Evolutionary conservation across 2,329 filamentous ascomycete species (phyloP).

Genomic region (Orbilia blumenaviensis): DNA sequence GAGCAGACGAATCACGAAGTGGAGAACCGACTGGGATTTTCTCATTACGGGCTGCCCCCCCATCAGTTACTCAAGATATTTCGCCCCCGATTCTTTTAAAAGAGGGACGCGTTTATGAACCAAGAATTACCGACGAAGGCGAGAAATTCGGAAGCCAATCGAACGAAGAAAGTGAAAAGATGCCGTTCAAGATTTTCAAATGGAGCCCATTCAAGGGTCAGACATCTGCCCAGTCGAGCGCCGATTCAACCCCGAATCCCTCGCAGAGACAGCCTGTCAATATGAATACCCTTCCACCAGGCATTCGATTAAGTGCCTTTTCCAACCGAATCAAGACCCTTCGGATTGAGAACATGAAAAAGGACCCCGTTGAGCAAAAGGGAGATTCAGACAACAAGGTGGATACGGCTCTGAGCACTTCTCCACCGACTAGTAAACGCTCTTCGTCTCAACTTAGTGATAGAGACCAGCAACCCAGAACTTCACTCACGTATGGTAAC

Average conservation of each 20-base stretch:
- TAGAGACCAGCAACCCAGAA: not conserved
- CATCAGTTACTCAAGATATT: not conserved
- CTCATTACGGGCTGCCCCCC: not conserved
- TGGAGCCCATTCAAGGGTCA: not conserved
- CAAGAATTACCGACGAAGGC: not conserved
- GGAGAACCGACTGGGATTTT: conserved; percentile 21
- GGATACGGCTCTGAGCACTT: not conserved
- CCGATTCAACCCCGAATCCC: not conserved
- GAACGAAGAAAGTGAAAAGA: not conserved
- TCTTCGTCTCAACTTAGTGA: not conserved
- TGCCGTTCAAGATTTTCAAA: not conserved
- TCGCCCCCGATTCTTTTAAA: not conserved
- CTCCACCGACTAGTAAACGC: too few relatives aligned
- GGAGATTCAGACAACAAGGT: not conserved
- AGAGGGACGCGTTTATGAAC: not conserved
- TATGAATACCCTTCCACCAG: not conserved
- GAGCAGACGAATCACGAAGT: not conserved
- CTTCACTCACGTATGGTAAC: not conserved
- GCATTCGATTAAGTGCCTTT: not conserved
- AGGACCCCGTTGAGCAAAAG: not conserved
- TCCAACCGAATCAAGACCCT: not conserved
- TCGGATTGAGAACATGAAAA: not conserved
- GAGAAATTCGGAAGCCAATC: not conserved
- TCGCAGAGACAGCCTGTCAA: not conserved
- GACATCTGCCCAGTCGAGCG: not conserved